phyloP scores from a whole-genome alignment of 1,284 basidiomycete genomes.

The Cutaneotrichosporon dermatis region DNA sequence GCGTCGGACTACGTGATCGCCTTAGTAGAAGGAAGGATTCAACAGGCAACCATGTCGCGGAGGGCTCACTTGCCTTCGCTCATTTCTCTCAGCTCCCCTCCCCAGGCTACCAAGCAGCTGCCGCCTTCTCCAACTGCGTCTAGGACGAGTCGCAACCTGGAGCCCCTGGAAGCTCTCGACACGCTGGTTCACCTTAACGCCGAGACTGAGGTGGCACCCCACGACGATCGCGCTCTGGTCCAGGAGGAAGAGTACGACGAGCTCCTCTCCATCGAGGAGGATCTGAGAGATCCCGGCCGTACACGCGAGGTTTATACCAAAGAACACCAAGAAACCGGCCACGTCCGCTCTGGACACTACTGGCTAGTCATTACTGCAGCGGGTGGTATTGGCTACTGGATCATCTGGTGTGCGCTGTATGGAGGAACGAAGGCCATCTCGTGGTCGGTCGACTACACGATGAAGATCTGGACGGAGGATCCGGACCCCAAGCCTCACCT shows the following conservation, averaged over 20 bases:
- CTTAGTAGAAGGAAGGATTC: slow-evolving; percentile 52
- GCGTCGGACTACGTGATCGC: slow-evolving; percentile 52
- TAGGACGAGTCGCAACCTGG: not conserved
- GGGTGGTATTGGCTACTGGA: slow-evolving; percentile 49
- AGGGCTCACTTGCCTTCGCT: slow-evolving; percentile 15
- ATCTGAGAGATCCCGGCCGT: not conserved
- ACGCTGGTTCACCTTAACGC: slow-evolving; percentile 5
- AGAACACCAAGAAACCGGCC: slow-evolving; percentile 61
- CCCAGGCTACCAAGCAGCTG: slow-evolving; percentile 1
- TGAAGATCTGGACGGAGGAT: slow-evolving; percentile 42
- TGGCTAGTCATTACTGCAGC: slow-evolving; percentile 37
- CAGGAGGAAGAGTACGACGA: not conserved
- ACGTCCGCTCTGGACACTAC: slow-evolving; percentile 37
- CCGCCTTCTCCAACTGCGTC: not conserved
- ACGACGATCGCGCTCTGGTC: not conserved
- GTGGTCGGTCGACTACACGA: slow-evolving; percentile 23
- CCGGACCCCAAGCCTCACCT: slow-evolving; percentile 23
- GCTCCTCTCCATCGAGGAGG: not conserved
- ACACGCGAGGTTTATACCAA: slow-evolving; percentile 57
- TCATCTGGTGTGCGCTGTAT: slow-evolving; percentile 29
- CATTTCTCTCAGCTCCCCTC: slow-evolving; percentile 11
- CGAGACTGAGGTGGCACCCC: not conserved
- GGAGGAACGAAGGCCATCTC: slow-evolving; percentile 23
- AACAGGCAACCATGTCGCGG: slow-evolving; percentile 30
- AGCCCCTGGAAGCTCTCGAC: not conserved